Evolutionary conservation across 2,329 filamentous ascomycete genomes (phyloP).

Genomic region (Fusarium beomiforme): DNA sequence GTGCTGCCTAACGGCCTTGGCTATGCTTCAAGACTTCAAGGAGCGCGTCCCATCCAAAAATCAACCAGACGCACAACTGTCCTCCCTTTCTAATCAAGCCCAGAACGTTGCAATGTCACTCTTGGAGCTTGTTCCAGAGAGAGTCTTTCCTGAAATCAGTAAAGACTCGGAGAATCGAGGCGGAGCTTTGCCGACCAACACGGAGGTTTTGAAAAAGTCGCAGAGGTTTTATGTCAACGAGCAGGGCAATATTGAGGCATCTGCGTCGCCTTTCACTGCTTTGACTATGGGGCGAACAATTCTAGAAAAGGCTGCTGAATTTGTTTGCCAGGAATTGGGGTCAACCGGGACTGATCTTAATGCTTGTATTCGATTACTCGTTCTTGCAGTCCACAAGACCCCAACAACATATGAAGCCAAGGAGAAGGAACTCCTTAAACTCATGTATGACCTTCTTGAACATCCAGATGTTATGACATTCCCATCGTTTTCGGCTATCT

Average conservation of each 20-base stretch:
- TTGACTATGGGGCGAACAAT: slow-evolving; percentile 69
- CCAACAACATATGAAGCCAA: slow-evolving; percentile 56
- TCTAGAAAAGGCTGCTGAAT: slow-evolving; percentile 66
- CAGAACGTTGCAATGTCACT: slow-evolving; percentile 65
- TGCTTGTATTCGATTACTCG: slow-evolving; percentile 67
- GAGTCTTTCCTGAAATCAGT: slow-evolving; percentile 61
- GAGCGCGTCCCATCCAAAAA: slow-evolving; percentile 46
- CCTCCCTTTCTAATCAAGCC: slow-evolving; percentile 47
- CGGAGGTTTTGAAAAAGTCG: slow-evolving; percentile 69
- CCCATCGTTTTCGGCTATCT: slow-evolving; percentile 65
- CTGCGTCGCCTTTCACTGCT: slow-evolving; percentile 67
- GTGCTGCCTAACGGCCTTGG: slow-evolving; percentile 65
- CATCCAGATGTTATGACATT: slow-evolving; percentile 57
- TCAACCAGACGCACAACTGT: slow-evolving; percentile 48
- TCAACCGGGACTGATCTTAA: slow-evolving; percentile 60
- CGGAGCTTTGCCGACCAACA: slow-evolving; percentile 38
- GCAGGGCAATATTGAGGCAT: slow-evolving; percentile 74
- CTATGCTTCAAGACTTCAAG: slow-evolving; percentile 68
- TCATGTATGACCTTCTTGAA: slow-evolving; percentile 60
- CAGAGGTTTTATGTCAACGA: slow-evolving; percentile 75
- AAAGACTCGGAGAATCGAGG: slow-evolving; percentile 3
- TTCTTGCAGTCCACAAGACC: slow-evolving; percentile 65
- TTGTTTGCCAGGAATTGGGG: slow-evolving; percentile 59
- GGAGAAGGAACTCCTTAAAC: slow-evolving; percentile 58
- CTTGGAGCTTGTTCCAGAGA: slow-evolving; percentile 71